A percentile compares a stretch with the other conserved stretches of the same genome.
Conservation (phyloP, 2,329 filamentous ascomycete genomes). For the Karstenula rhodostoma region DNA sequence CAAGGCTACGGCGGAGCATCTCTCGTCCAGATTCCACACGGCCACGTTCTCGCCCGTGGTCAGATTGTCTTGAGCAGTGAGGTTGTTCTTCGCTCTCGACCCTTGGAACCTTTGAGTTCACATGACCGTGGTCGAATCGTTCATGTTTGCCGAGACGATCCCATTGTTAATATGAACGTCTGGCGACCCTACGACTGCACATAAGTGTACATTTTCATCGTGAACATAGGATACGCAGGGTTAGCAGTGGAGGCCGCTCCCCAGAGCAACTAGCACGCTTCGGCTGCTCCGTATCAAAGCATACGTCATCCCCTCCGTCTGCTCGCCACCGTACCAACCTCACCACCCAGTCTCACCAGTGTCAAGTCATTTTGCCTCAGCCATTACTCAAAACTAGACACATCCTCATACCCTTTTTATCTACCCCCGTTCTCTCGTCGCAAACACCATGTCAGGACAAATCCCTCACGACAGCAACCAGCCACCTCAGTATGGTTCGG, state of each 20-base stretch:
- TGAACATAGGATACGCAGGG: background rate
- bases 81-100: too few relatives aligned
- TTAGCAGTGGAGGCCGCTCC: background rate
- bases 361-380: constrained; percentile 7
- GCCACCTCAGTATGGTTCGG: constrained; percentile 6
- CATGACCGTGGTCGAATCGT: too few relatives aligned
- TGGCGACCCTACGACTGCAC: too few relatives aligned
- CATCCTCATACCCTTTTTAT: background rate
- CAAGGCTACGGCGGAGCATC: background rate
- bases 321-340: constrained; percentile 5
- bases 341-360: constrained; percentile 3
- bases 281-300: constrained; percentile 9
- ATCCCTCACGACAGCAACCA: background rate
- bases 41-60: too few relatives aligned
- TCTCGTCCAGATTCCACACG: too few relatives aligned
- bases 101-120: too few relatives aligned
- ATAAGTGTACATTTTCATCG: background rate
- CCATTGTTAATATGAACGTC: too few relatives aligned
- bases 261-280: background rate
- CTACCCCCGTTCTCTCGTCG: background rate
- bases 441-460: constrained; percentile 5
- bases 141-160: too few relatives aligned
- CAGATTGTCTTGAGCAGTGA: too few relatives aligned
- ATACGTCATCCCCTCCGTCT: constrained; percentile 13
- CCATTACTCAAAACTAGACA: background rate